These are phyloP conservation scores for Curvularia sp. DNA, from an alignment of 2,329 filamentous ascomycete species.

Conservation along the genomic window DNA sequence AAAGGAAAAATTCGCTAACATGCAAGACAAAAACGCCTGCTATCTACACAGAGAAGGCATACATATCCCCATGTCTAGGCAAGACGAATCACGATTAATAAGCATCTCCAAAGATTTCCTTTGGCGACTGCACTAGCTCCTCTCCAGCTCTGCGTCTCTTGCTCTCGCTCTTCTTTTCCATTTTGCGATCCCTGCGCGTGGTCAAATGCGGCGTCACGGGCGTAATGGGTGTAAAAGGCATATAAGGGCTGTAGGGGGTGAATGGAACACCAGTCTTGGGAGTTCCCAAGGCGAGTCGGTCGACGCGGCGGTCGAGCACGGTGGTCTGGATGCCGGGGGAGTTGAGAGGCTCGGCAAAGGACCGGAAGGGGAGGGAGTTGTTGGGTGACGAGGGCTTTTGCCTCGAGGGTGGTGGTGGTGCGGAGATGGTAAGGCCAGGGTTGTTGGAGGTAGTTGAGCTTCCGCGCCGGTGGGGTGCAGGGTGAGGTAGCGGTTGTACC, in stretches of 20 bases:
- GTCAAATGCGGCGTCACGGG: conserved; percentile 79
- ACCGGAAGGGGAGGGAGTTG: conserved; percentile 47
- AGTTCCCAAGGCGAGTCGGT: conserved; percentile 50
- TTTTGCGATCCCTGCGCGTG: conserved; percentile 73
- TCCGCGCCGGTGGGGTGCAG: conserved; percentile 42
- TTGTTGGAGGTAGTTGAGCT: conserved; percentile 16
- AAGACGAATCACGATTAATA: conserved; percentile 26
- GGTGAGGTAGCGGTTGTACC: conserved; percentile 48
- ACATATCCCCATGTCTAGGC: background rate
- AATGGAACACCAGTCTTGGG: conserved; percentile 66
- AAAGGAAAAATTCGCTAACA: too few relatives aligned
- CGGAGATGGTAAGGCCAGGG: conserved; percentile 21
- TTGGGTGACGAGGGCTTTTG: conserved; percentile 21
- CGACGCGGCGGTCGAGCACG: conserved; percentile 50
- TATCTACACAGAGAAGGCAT: background rate
- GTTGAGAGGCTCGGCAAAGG: conserved; percentile 37
- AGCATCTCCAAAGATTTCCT: conserved; percentile 51
- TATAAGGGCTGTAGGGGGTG: conserved; percentile 80
- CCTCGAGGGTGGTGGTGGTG: background rate
- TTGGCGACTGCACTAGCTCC: conserved; percentile 47
- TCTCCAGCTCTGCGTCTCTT: conserved; percentile 58
- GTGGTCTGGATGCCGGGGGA: conserved; percentile 54
- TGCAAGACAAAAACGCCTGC: background rate
- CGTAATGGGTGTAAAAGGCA: conserved; percentile 77
- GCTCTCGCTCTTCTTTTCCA: conserved; percentile 67